Conservation (phyloP, 2,329 filamentous ascomycete genomes). For the Emergomyces pasteurianus region DNA sequence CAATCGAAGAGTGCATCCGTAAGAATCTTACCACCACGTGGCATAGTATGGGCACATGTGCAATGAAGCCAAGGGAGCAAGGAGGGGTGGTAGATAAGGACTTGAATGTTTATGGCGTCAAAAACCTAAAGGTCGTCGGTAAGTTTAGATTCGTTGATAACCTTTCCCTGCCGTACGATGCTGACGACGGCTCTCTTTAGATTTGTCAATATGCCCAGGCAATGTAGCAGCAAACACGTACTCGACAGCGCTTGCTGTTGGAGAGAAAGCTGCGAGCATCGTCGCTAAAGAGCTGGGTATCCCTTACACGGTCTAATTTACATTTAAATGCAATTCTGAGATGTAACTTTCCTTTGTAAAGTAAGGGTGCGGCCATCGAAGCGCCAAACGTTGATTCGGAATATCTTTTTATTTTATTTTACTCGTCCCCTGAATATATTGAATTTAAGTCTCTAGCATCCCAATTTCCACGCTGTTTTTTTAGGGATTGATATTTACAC, state of each 20-base stretch:
- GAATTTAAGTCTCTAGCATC: too few relatives aligned
- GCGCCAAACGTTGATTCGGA: background rate
- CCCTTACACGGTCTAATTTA: constrained; percentile 4
- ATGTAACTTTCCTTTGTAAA: background rate
- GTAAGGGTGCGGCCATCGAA: background rate
- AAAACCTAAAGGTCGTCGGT: constrained; percentile 27
- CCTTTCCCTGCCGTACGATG: background rate
- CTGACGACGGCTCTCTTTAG: constrained; percentile 5
- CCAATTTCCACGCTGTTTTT: too few relatives aligned
- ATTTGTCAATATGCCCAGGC: constrained; percentile 18
- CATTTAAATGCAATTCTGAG: background rate
- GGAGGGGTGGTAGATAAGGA: constrained; percentile 9
- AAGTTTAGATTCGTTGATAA: background rate
- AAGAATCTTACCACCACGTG: constrained; percentile 30
- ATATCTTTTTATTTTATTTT: background rate
- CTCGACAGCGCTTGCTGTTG: constrained; percentile 36
- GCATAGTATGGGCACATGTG: constrained; percentile 35
- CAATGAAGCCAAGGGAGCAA: constrained; percentile 23
- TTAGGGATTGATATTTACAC: too few relatives aligned
- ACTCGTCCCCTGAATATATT: too few relatives aligned
- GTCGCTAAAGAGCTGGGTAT: constrained; percentile 20
- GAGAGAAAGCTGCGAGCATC: constrained; percentile 30
- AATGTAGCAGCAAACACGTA: constrained; percentile 35
- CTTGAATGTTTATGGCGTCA: constrained; percentile 21
- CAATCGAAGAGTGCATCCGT: constrained; percentile 35